Evolutionary conservation across 2,329 filamentous ascomycete genomes (phyloP), one percentile per base, ranked within the genome.

Genomic region (Pseudogymnoascus sp.): DNA sequence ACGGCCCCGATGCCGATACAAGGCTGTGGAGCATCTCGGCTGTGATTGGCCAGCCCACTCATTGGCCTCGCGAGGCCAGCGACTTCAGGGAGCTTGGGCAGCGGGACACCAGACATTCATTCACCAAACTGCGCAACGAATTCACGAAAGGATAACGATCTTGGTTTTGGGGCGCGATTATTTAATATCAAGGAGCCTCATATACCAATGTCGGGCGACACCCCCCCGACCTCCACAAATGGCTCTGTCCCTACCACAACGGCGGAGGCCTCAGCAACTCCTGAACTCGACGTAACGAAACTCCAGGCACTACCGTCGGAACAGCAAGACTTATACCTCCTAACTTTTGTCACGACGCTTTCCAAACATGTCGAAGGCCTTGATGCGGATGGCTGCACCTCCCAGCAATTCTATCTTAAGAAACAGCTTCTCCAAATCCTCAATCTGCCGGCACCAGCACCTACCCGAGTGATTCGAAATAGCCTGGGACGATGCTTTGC

Each of bases 391-490:
- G 89, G 89, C 71, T 89, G 92, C 67, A 93, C 90, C 21, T 84
- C 89, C 10, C 89, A 97, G 76, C 94, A 99, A 75, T 86, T 92
- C 69, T 90, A 90, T 72, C 81, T 99, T 69, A 97, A 97, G 76
- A 92, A 90, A 73, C 92, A 97, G 80, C 82, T 97, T 67, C 90
- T 97, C 74, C 91, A 96, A 76, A 88, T 99, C 72, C 83, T 99
- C 73, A 92, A 87, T 70, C 84, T 99, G 39, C 73, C 85, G 58
- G 82, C 90, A 40, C 93, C 93, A 61, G 83, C 89, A 57, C 91
- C 93, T 37, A 93, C 91, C 41, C 84, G 94, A 72, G 89, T 96
- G 40, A 88, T 97, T 71, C 85, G 94, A 68, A 94, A 93, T 76
- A 95, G 93, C 72, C 74, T 97, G 36, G 93, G 92, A 57, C 84